Conservation (phyloP, 1,284 basidiomycete genomes). For the Naganishia cerealis region DNA sequence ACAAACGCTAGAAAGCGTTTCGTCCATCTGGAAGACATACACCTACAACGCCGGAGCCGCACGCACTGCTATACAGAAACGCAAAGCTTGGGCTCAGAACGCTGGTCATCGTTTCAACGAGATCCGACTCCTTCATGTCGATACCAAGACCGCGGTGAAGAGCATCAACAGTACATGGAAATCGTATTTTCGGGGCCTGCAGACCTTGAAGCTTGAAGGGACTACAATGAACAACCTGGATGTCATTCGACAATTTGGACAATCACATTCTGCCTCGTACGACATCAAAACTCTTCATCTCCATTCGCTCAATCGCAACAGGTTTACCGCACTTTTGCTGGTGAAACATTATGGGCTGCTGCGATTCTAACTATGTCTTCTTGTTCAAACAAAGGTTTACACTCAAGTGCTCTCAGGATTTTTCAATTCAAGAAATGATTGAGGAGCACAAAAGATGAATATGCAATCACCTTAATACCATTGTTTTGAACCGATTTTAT, state of each 20-base stretch:
- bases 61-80: conserved; percentile 4
- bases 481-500: no score
- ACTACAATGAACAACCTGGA: neutral
- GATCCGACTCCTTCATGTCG: conserved; percentile 15
- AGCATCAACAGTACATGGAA: conserved; percentile 12
- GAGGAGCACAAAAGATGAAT: no score
- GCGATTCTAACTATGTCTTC: no score
- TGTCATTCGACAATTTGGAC: neutral
- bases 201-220: conserved; percentile 12
- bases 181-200: neutral
- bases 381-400: no score
- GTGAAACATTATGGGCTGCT: no score
- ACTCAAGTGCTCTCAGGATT: no score
- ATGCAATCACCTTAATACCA: no score
- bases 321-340: no score
- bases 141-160: conserved; percentile 19
- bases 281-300: neutral
- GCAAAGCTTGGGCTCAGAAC: conserved; percentile 15
- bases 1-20: conserved; percentile 2
- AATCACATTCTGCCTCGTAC: conserved; percentile 1
- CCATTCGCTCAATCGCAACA: neutral
- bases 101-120: conserved; percentile 13
- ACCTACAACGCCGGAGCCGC: conserved; percentile 14
- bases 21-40: conserved; percentile 17
- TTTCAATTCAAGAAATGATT: no score